Evolutionary conservation across 2,329 filamentous ascomycete genomes (phyloP), one percentile per base, ranked within the genome.

Genomic region (Niveomyces coronatus): DNA sequence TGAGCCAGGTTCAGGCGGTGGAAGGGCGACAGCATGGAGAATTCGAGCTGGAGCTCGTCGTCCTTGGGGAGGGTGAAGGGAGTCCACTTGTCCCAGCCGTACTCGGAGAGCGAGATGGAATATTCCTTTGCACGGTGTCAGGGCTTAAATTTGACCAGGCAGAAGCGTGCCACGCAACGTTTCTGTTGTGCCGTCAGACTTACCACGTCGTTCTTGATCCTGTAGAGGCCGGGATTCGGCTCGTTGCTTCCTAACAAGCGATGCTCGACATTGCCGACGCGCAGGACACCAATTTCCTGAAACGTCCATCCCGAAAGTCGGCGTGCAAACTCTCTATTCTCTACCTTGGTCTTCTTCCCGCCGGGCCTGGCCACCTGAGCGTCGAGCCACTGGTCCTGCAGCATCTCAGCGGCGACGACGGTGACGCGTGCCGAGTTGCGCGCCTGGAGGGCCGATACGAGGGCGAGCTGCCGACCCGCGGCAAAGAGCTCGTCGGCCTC

Each of bases 21-120:
- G 76, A 95, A 96, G 40, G 91, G 89, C 2, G 89, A 95, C 32
- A 98, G 82, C 91, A 96, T 98, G 66, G 80, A 88, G 70, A 96
- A 95, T 62, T 98, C 91, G 45, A 98, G 84, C 62, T 98, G 91
- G 23, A 98, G 57, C 19, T 68, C 71, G 57, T 98, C 91, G 45
- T 64, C 69, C 8, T 70, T 55, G 16, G 85, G 79, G 15, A 83
- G 67, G 28, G 67, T 67, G 63, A 87, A 95, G 31, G 88, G 83
- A 5, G 67, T 63, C 68, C 80, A 93, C 54, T 78, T 74, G 57
- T 85, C 76, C 65, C 77, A 79, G 35, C 64, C 63, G 60, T 86
- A 94, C 61, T 95, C 87, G 18, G 88, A 94, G 38, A 98, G 54
- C 47, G 89, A 88, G 56, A 96, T 89, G 53, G 72, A 74, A 68